Percentiles rank a stretch among this genome's conserved stretches.
Conservation (phyloP, 2,329 filamentous ascomycete genomes). For the Alternaria sp. region DNA sequence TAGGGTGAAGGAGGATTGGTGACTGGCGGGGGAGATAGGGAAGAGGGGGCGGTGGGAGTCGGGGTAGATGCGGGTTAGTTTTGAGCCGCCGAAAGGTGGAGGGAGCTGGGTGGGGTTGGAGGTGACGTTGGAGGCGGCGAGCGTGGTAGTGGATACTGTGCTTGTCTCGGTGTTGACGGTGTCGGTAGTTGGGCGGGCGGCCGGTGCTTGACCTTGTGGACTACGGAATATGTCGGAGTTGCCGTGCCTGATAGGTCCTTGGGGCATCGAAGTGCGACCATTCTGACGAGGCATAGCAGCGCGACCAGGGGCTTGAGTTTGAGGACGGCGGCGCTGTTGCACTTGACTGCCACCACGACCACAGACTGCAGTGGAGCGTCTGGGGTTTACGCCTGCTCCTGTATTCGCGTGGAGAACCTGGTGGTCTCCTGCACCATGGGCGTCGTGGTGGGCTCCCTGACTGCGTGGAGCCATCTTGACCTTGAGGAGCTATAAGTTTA, state of each 20-base stretch:
- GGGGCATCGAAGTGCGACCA: not conserved
- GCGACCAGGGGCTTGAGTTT: not conserved
- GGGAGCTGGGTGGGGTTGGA: not conserved
- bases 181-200: not conserved
- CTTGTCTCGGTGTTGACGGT: not conserved
- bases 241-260: too few species aligned
- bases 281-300: not conserved
- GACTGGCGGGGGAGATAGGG: not conserved
- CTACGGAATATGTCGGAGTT: not conserved
- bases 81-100: not conserved
- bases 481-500: not conserved
- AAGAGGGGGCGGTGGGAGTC: constrained; percentile 4
- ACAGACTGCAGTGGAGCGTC: not conserved
- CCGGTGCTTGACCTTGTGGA: not conserved
- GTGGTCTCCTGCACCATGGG: not conserved
- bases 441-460: not conserved
- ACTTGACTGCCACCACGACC: not conserved
- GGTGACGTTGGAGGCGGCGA: too few species aligned
- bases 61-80: constrained; percentile 1
- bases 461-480: constrained; percentile 9
- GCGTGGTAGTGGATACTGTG: not conserved
- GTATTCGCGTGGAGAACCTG: constrained; percentile 9
- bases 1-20: not conserved
- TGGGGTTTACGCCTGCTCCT: constrained; percentile 13
- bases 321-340: not conserved